A percentile compares a stretch with the other conserved stretches of the same genome.
These are phyloP conservation scores for Fusarium sp. DNA, from an alignment of 2,329 filamentous ascomycete genomes.

Conservation along the genomic window DNA sequence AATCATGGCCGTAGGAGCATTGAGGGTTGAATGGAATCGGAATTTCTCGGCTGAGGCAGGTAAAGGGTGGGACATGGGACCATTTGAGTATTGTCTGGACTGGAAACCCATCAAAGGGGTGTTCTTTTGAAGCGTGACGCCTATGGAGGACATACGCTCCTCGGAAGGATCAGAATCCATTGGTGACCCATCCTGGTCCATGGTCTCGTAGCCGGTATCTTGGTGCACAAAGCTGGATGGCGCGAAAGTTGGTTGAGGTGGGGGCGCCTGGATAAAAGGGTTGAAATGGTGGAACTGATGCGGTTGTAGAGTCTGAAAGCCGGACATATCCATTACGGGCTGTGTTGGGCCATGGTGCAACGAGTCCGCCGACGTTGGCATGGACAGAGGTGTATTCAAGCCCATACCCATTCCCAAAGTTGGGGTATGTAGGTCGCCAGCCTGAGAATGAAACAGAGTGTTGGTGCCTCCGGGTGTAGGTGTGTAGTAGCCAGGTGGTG, in stretches of 20 bases:
- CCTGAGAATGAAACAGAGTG: conserved; percentile 84
- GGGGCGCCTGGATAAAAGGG: conserved; percentile 75
- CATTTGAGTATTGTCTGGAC: conserved; percentile 61
- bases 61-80: conserved; percentile 61
- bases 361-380: conserved; percentile 76
- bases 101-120: conserved; percentile 72
- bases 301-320: conserved; percentile 73
- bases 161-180: conserved; percentile 68
- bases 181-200: conserved; percentile 80
- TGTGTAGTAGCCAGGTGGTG: conserved; percentile 86
- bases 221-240: conserved; percentile 86
- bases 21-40: conserved; percentile 89
- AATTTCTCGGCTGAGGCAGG: conserved; percentile 77
- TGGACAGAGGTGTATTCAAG: conserved; percentile 83
- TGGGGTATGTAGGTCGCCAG: conserved; percentile 89
- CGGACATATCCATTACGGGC: conserved; percentile 72
- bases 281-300: conserved; percentile 77
- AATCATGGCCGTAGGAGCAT: conserved; percentile 96
- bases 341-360: conserved; percentile 69
- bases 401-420: conserved; percentile 80
- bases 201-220: conserved; percentile 82
- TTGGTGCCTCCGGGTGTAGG: conserved; percentile 86
- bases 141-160: conserved; percentile 67
- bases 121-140: conserved; percentile 71
- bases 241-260: conserved; percentile 73